These are phyloP conservation scores for Bothriochloa decipiens DNA, from an alignment of 176 grass and related monocot genomes.

Conservation along the genomic window DNA sequence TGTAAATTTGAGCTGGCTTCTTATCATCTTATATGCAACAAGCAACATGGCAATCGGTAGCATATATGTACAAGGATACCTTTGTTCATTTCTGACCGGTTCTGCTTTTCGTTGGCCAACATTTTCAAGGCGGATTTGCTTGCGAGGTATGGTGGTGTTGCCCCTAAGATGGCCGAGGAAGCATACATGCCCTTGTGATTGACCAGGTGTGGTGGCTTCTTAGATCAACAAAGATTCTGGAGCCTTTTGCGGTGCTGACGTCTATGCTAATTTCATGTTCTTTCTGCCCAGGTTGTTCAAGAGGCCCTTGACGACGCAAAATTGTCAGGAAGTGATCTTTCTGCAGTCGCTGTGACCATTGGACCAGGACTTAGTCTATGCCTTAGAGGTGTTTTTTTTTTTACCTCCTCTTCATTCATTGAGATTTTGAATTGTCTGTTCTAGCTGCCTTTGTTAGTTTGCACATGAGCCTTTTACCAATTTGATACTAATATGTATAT, in stretches of 20 bases:
- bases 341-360: conserved; percentile 87
- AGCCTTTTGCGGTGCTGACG: neutral
- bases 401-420: neutral
- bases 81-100: conserved; percentile 7
- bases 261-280: conserved; percentile 8
- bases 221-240: neutral
- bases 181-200: conserved; percentile 76
- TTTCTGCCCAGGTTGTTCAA: conserved; percentile 74
- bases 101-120: conserved; percentile 6
- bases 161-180: conserved; percentile 98
- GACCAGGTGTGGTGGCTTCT: conserved; percentile 61
- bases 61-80: neutral
- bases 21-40: neutral
- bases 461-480: conserved; percentile 2
- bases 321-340: conserved; percentile 71
- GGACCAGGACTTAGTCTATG: conserved; percentile 95
- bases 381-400: conserved; percentile 66
- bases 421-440: conserved; percentile 5
- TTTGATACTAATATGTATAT: neutral
- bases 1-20: neutral
- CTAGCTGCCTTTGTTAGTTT: neutral
- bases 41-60: neutral
- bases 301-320: conserved; percentile 77
- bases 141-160: conserved; percentile 75
- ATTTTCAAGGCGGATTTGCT: conserved; percentile 86